Percentiles rank a stretch among this genome's conserved stretches.
Evolutionary conservation across 2,329 filamentous ascomycete species (phyloP).

Genomic region (Shiraia bambusicola): DNA sequence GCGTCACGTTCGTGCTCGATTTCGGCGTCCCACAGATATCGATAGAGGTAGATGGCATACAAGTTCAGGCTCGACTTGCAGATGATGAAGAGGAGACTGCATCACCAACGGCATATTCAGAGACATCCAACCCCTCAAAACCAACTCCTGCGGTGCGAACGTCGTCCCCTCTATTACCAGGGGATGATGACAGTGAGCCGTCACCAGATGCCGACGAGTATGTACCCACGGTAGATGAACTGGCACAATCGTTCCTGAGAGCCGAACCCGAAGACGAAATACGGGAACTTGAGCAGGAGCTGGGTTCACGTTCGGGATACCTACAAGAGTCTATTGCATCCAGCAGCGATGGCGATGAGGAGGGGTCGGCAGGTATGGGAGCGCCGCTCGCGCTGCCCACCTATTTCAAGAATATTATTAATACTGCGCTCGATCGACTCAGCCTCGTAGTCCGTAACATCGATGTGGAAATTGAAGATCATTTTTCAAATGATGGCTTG

Average conservation of each 20-base stretch:
- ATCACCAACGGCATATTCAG: conserved; percentile 7
- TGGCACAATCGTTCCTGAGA: conserved; percentile 77
- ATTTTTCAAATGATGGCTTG: conserved; percentile 51
- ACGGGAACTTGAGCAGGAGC: conserved; percentile 66
- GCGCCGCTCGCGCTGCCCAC: conserved; percentile 67
- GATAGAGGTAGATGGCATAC: conserved; percentile 78
- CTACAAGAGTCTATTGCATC: conserved; percentile 60
- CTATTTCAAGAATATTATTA: conserved; percentile 71
- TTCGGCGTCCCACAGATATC: conserved; percentile 82
- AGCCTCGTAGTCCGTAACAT: conserved; percentile 67
- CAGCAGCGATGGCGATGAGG: conserved; percentile 66
- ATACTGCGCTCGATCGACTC: conserved; percentile 71
- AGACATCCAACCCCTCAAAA: conserved; percentile 9
- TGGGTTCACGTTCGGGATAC: conserved; percentile 64
- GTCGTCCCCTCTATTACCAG: conserved; percentile 12
- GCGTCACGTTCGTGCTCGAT: conserved; percentile 82
- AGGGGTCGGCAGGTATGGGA: conserved; percentile 66
- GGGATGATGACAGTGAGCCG: conserved; percentile 17
- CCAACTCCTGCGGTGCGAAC: conserved; percentile 5
- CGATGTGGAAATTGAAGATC: conserved; percentile 64
- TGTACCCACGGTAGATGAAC: conserved; percentile 68
- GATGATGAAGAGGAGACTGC: conserved; percentile 14
- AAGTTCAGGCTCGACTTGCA: conserved; percentile 57
- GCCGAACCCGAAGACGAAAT: conserved; percentile 68
- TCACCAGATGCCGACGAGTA: conserved; percentile 36